phyloP scores from a whole-genome alignment of 495 filamentous ascomycete species.

The Trichodelitschia bisporula region DNA sequence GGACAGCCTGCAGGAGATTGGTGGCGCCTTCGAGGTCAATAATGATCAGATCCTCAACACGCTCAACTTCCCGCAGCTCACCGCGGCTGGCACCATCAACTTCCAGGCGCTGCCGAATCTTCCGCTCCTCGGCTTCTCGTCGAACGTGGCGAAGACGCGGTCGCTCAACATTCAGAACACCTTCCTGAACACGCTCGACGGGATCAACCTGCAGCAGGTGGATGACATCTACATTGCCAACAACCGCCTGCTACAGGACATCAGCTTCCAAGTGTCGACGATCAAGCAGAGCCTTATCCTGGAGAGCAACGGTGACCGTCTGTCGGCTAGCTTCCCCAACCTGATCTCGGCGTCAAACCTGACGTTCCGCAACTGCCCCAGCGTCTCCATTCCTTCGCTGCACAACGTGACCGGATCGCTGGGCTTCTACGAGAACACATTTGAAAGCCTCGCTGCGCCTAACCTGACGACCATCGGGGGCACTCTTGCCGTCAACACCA shows the following conservation, averaged over 20 bases:
- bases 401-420: slow-evolving; percentile 49
- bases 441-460: slow-evolving; percentile 39
- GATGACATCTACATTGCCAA: slow-evolving; percentile 20
- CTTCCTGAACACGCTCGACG: slow-evolving; percentile 41
- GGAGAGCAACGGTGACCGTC: slow-evolving; percentile 30
- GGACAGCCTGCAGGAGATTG: slow-evolving; percentile 23
- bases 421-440: slow-evolving; percentile 60
- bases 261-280: slow-evolving; percentile 35
- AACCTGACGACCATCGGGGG: slow-evolving; percentile 57
- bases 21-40: slow-evolving; percentile 37
- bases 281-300: slow-evolving; percentile 38
- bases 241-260: slow-evolving; percentile 15
- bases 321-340: slow-evolving; percentile 44
- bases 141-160: slow-evolving; percentile 25
- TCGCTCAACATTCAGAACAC: slow-evolving; percentile 63
- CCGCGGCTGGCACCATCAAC: slow-evolving; percentile 32
- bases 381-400: slow-evolving; percentile 53
- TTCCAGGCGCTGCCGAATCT: slow-evolving; percentile 55
- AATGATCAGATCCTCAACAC: slow-evolving; percentile 37
- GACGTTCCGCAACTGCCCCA: slow-evolving; percentile 65
- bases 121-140: slow-evolving; percentile 36
- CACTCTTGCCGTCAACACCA: slow-evolving; percentile 50
- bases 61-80: slow-evolving; percentile 38
- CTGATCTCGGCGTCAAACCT: slow-evolving; percentile 58
- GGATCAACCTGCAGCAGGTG: slow-evolving; percentile 53